A percentile compares a stretch with the other conserved stretches of the same genome.
Evolutionary conservation across 345 rosid genomes (phyloP).

Genomic region (Sonneratia caseolaris): DNA sequence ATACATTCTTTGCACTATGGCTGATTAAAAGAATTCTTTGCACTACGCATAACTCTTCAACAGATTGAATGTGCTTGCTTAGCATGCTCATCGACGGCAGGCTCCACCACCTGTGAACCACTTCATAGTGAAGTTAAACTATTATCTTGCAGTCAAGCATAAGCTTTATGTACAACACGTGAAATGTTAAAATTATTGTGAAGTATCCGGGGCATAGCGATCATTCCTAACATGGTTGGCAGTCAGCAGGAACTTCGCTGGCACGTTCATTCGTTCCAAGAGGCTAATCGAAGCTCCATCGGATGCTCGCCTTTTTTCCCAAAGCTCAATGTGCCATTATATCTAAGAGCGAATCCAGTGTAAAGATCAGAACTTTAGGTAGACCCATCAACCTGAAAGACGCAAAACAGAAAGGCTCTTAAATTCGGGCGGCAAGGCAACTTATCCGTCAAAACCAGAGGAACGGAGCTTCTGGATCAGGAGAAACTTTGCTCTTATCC

Average conservation of each 20-base stretch:
- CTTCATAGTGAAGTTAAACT: background rate
- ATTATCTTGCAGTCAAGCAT: background rate
- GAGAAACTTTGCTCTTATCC: background rate
- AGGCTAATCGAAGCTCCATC: too few relatives aligned
- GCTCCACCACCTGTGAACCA: slow-evolving; percentile 33
- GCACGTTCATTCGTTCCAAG: background rate
- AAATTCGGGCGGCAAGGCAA: background rate
- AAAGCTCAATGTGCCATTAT: too few relatives aligned
- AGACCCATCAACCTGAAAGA: background rate
- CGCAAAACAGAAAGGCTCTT: background rate
- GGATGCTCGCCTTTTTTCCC: too few relatives aligned
- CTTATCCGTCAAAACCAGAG: background rate
- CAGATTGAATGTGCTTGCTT: slow-evolving; percentile 50
- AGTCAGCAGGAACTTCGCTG: background rate
- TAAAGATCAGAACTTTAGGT: background rate
- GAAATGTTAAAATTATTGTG: too few relatives aligned
- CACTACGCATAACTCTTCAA: slow-evolving; percentile 39
- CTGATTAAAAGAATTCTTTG: background rate
- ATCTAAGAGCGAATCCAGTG: background rate
- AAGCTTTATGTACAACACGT: background rate
- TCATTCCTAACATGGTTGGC: background rate
- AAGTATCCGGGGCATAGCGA: too few relatives aligned
- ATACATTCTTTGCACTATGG: too few relatives aligned
- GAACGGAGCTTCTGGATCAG: background rate
- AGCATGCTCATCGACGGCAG: slow-evolving; percentile 52